These are phyloP conservation scores for Cercospora berteroae DNA, from an alignment of 2,329 filamentous ascomycete species.

Conservation along the genomic window DNA sequence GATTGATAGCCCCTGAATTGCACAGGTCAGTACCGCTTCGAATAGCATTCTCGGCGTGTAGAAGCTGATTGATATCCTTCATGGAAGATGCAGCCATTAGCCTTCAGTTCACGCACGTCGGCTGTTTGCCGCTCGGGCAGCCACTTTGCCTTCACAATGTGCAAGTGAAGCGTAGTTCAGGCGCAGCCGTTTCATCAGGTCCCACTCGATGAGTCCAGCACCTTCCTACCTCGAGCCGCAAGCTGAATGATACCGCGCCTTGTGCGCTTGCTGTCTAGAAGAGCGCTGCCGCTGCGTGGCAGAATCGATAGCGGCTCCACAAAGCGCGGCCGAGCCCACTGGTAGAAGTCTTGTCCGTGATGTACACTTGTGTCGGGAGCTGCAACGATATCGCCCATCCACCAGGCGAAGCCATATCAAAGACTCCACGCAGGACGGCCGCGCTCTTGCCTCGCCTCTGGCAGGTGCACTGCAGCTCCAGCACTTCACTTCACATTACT, in stretches of 20 bases:
- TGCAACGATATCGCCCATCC: background rate
- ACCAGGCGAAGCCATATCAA: background rate
- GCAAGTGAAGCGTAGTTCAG: background rate
- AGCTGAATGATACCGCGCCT: background rate
- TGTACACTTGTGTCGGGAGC: background rate
- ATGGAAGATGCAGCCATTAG: background rate
- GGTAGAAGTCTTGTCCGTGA: background rate
- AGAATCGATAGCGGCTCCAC: background rate
- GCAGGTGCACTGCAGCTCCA: background rate
- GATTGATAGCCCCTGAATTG: background rate
- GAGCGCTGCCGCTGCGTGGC: background rate
- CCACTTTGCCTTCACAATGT: background rate
- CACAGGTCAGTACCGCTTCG: background rate
- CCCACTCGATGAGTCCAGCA: background rate
- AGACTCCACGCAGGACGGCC: background rate
- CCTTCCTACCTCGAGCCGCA: background rate
- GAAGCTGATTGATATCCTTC: background rate
- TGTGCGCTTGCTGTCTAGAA: background rate
- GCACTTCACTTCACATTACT: background rate
- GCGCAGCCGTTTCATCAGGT: background rate
- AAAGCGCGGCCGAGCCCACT: background rate
- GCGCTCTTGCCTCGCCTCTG: background rate
- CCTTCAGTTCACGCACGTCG: background rate
- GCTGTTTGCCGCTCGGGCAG: background rate
- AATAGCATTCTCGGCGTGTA: background rate